These are phyloP conservation scores for Pleurotus eryngii DNA, from an alignment of 768 basidiomycete species.

Conservation along the genomic window DNA sequence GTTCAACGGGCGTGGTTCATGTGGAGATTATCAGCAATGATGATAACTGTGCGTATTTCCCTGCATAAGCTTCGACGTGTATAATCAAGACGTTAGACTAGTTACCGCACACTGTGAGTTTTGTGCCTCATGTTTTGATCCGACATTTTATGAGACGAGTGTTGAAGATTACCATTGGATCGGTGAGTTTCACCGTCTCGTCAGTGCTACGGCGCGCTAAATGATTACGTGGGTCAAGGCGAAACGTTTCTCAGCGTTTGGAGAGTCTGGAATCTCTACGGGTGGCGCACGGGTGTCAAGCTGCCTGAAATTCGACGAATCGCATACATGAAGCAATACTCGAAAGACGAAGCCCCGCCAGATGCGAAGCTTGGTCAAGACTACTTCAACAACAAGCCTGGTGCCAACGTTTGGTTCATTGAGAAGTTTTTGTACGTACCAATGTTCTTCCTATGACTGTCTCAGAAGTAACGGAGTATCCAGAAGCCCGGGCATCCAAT, in stretches of 20 bases:
- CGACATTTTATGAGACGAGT: not conserved
- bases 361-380: not conserved
- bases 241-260: not conserved
- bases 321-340: not conserved
- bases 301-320: not conserved
- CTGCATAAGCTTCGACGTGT: not conserved
- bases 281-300: not conserved
- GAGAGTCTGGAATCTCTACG: constrained; percentile 2
- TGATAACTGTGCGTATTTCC: not conserved
- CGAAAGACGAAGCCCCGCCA: not conserved
- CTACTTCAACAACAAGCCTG: constrained; percentile 2
- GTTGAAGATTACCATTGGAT: constrained; percentile 1
- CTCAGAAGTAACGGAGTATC: not conserved
- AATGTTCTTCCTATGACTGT: too few relatives aligned
- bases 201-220: too few relatives aligned
- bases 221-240: not conserved
- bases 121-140: not conserved
- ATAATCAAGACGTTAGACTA: not conserved
- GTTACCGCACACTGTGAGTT: constrained; percentile 1
- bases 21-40: not conserved
- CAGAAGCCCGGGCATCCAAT: not conserved
- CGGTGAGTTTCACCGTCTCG: not conserved
- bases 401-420: constrained; percentile 4
- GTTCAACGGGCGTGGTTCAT: not conserved
- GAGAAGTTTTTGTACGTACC: not conserved